Evolutionary conservation across 768 basidiomycete genomes (phyloP).

Genomic region (Heimioporus sp.): DNA sequence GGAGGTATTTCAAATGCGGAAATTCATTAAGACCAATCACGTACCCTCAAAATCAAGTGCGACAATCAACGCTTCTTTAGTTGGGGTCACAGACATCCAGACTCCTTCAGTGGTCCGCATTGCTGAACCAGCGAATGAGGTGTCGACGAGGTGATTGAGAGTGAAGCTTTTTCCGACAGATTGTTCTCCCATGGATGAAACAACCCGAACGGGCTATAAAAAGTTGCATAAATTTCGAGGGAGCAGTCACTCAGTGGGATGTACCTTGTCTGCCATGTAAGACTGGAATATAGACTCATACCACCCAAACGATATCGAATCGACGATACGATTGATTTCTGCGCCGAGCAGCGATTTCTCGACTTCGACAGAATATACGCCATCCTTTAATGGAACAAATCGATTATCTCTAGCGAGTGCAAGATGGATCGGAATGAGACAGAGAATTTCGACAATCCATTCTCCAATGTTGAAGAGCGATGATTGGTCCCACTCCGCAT

Average conservation of each 20-base stretch:
- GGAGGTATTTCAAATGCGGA: not conserved
- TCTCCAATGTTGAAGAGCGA: constrained; percentile 50
- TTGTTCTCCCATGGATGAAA: constrained; percentile 69
- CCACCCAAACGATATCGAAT: constrained; percentile 60
- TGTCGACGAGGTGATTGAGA: constrained; percentile 60
- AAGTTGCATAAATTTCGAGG: not conserved
- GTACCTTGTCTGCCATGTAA: constrained; percentile 56
- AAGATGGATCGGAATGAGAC: constrained; percentile 63
- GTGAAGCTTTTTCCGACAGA: constrained; percentile 61
- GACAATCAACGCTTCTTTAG: constrained; percentile 52
- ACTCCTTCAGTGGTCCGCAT: constrained; percentile 66
- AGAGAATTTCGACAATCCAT: constrained; percentile 60
- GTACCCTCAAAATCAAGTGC: constrained; percentile 65
- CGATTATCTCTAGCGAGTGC: constrained; percentile 59
- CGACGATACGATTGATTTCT: constrained; percentile 53
- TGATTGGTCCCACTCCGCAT: constrained; percentile 18
- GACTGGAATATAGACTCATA: constrained; percentile 64
- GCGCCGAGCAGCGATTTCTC: constrained; percentile 59
- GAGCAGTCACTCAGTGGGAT: not conserved
- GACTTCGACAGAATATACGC: constrained; percentile 45
- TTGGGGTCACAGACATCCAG: constrained; percentile 66
- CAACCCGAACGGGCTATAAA: constrained; percentile 55
- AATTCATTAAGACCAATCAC: not conserved
- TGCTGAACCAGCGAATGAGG: constrained; percentile 63
- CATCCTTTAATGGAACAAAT: constrained; percentile 60